Base-by-base conservation (phyloP, 768 basidiomycete species). In the Solioccasus polychromus region DNA sequence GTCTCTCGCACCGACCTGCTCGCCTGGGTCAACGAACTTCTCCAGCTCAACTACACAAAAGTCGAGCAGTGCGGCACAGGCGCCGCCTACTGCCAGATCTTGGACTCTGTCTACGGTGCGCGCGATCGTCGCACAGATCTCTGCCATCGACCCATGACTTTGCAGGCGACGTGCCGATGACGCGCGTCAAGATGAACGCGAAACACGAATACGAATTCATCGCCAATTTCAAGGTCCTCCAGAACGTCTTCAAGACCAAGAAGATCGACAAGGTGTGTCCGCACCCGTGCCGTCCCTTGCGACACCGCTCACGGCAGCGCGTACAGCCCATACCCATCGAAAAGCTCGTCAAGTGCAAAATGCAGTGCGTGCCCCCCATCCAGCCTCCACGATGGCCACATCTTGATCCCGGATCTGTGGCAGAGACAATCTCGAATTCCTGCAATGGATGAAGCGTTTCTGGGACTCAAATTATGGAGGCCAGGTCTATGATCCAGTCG, bases 351-450 rank as follows among this genome's bases (percentile, higher is more conserved):
- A 94, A 94, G 70, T 99, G 96, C 74, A 98, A 97, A 74, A 98
- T 98, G 94, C 95, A 97, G 86, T 89, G 71, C 65, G 88, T 83
- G 40, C 38, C 22, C 25, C 52, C 30, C 12, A 6, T 5, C 26
- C 30, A 12, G 9, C 41, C 17, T 38, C 11, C 35, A 37, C 37
- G 35, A 53, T 54, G 19, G 12, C 19, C 36, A 15, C 30, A 35
- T 49, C 48, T 51, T 68, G 45, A 59, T 45, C 15, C 15, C 17
- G 19, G 38, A 39, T 40, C 47, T 42, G 22, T 40, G 25, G 38
- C 58, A 90, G 89, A 68, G 96, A 98, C 68, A 99, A 99, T 68
- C 84, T 99, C 55, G 96, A 99, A 62, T 98, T 99, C 72, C 67
- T 94, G 45, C 96, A 99, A 68, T 99, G 95, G 95, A 78, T 91